Evolutionary conservation across 345 rosid genomes (phyloP), one percentile per base, ranked within the genome.

Genomic region (Jatropha curcas): DNA sequence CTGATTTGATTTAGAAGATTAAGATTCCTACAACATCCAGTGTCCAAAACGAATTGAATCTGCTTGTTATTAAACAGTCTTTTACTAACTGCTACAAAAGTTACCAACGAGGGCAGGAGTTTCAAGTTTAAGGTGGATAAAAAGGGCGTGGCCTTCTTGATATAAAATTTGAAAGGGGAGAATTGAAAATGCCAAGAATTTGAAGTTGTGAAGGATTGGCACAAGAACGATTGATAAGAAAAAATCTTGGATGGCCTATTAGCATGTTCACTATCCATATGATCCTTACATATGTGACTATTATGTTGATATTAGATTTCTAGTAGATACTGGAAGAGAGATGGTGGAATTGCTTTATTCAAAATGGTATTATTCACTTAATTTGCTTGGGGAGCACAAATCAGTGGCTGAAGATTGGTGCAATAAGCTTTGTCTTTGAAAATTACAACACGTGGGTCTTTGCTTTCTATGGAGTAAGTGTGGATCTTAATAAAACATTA

Each of bases 331-430:
- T 4, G 1, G 7, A 1, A 22, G 5, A 10, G 70, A 7, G 65
- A 61, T 57, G 45, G 64, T 24, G 20, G n/a, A 68, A 2, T 19
- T 68, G n/a, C 73, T 60, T 61, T 8, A 34, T 75, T 20, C 10
- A 68, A 20, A 35, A 37, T 2, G 20, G 34, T 4, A 28, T 75
- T 14, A 50, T n/a, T 60, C 3, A 60, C 4, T n/a, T 19, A 46
- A 74, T 27, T 17, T 16, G 55, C 9, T 57, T 10, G 7, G 31
- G 20, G 27, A 50, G 1, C 60, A 14, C 35, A 52, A 35, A 59
- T 24, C 17, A 1, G 50, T 51, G 14, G 39, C 63, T 12, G 12
- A 45, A 28, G 31, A 0, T 17, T 59, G 37, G 20, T 59, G 33
- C n/a, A 59, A 59, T 31, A 31, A 31, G 2, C 63, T 59, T 59